Conservation (phyloP, 2,329 filamentous ascomycete species). For the Zarea fungicola region DNA sequence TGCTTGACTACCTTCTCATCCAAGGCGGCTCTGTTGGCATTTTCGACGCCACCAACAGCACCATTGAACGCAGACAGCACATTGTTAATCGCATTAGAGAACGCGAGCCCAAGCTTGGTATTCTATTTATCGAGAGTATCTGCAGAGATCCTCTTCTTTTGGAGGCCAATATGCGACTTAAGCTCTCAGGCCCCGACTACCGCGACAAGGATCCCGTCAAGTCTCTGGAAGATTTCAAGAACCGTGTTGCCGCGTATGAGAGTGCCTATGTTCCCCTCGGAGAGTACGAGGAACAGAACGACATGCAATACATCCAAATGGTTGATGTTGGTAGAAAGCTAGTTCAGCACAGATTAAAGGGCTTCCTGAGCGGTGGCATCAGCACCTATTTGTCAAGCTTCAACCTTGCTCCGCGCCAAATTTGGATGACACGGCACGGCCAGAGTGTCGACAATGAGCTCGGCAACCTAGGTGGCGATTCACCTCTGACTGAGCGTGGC, state of each 20-base stretch:
- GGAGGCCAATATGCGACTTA: constrained; percentile 95
- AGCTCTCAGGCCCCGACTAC: constrained; percentile 94
- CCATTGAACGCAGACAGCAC: constrained; percentile 73
- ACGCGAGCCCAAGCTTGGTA: constrained; percentile 80
- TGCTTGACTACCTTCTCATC: constrained; percentile 81
- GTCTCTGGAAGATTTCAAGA: constrained; percentile 86
- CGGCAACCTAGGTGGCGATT: constrained; percentile 89
- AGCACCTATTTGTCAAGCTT: constrained; percentile 96
- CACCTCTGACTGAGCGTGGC: constrained; percentile 75
- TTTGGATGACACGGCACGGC: constrained; percentile 96
- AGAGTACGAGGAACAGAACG: constrained; percentile 81
- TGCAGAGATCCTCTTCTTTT: constrained; percentile 80
- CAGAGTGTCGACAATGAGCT: constrained; percentile 83
- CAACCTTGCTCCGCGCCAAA: constrained; percentile 90
- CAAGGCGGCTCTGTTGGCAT: constrained; percentile 87
- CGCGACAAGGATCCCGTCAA: constrained; percentile 83
- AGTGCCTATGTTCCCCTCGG: constrained; percentile 90
- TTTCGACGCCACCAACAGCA: constrained; percentile 96
- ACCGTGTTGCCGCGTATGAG: constrained; percentile 87
- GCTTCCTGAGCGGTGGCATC: constrained; percentile 87
- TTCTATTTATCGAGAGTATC: constrained; percentile 92
- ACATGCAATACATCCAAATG: constrained; percentile 96
- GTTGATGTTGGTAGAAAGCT: constrained; percentile 95
- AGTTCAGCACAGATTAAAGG: constrained; percentile 81
- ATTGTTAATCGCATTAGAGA: constrained; percentile 79